Conservation (phyloP, 331 rosid genomes). For the Prunus yedoensis region DNA sequence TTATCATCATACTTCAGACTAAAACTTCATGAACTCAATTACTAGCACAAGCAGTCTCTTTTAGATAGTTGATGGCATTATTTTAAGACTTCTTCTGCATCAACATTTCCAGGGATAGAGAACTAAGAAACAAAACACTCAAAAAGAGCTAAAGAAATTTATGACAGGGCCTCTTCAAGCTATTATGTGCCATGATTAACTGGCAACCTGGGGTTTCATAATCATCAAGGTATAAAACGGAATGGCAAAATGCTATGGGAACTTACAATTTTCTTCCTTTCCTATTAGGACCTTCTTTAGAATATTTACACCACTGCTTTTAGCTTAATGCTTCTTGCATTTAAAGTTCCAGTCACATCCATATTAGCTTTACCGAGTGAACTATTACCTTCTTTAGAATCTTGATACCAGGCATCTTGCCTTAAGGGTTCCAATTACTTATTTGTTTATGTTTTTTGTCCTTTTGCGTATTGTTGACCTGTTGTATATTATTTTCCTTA, state of each 20-base stretch:
- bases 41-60: background rate
- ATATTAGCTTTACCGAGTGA: background rate
- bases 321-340: background rate
- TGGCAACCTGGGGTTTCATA: background rate
- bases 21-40: background rate
- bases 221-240: background rate
- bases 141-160: background rate
- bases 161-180: background rate
- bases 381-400: background rate
- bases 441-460: background rate
- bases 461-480: background rate
- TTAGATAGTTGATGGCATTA: no score
- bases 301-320: background rate
- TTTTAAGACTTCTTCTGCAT: no score
- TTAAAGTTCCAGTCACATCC: background rate
- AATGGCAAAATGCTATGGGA: background rate
- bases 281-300: background rate
- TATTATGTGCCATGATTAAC: background rate
- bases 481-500: background rate
- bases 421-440: background rate
- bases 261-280: background rate
- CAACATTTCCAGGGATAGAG: background rate
- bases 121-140: background rate
- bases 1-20: background rate
- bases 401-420: background rate